Conservation (phyloP, 345 rosid genomes). For the Citrus trifoliata region DNA sequence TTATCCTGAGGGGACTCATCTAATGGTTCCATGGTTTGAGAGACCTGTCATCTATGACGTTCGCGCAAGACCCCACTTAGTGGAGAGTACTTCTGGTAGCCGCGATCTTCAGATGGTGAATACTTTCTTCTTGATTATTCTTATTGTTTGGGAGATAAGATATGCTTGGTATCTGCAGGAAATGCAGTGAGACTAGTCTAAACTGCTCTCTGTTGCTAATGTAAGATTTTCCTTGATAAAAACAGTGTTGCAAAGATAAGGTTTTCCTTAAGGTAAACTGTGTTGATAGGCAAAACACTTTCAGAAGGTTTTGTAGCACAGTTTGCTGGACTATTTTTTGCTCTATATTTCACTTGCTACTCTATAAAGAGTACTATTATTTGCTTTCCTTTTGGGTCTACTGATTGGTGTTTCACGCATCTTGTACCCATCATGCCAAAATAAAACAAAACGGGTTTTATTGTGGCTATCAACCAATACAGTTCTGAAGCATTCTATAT, state of each 20-base stretch:
- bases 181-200: background rate
- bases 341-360: background rate
- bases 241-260: background rate
- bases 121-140: background rate
- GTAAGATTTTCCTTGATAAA: background rate
- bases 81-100: constrained; percentile 92
- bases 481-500: background rate
- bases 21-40: constrained; percentile 91
- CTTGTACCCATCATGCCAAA: background rate
- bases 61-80: constrained; percentile 85
- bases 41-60: constrained; percentile 90
- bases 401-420: background rate
- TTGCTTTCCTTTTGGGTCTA: background rate
- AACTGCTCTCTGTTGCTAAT: background rate
- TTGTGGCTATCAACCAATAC: background rate
- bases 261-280: background rate
- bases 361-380: background rate
- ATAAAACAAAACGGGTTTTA: background rate
- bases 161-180: background rate
- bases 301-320: background rate
- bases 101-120: constrained; percentile 94
- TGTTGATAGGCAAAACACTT: background rate
- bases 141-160: constrained; percentile 5
- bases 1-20: constrained; percentile 91
- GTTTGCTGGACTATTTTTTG: background rate